Conservation (phyloP, 352 stramenopile species). For the Phytopythium ostracodes region DNA sequence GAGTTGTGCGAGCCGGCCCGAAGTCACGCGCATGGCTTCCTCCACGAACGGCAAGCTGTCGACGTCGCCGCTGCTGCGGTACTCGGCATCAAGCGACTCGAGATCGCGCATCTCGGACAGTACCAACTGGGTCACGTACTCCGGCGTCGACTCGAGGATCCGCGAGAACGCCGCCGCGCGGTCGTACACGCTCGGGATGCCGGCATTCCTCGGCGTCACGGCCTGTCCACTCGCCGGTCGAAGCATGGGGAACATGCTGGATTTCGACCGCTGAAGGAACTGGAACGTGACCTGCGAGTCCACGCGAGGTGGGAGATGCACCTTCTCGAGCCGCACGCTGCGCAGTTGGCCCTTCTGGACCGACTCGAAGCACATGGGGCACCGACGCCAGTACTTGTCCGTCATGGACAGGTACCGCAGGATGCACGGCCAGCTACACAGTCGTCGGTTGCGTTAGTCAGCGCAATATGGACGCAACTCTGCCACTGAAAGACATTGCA, state of each 20-base stretch:
- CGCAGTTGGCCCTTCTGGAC: slow-evolving; percentile 79
- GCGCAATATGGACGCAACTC: neutral
- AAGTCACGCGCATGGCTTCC: slow-evolving; percentile 73
- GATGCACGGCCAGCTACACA: slow-evolving; percentile 74
- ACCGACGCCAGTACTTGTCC: slow-evolving; percentile 86
- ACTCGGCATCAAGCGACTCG: slow-evolving; percentile 64
- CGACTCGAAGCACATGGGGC: slow-evolving; percentile 85
- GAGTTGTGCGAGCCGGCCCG: slow-evolving; percentile 43
- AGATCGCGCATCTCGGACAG: slow-evolving; percentile 66
- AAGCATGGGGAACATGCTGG: slow-evolving; percentile 66
- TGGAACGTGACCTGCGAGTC: slow-evolving; percentile 56
- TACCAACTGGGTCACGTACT: slow-evolving; percentile 61
- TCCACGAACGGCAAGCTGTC: slow-evolving; percentile 77
- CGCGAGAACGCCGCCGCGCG: slow-evolving; percentile 59
- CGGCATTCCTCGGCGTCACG: slow-evolving; percentile 22
- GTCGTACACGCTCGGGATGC: slow-evolving; percentile 67
- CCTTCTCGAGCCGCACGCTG: slow-evolving; percentile 59
- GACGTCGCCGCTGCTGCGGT: slow-evolving; percentile 62
- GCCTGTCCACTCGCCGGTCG: slow-evolving; percentile 9
- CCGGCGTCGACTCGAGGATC: slow-evolving; percentile 64
- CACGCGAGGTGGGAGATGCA: slow-evolving; percentile 56
- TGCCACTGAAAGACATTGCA: neutral
- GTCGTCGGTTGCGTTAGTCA: neutral
- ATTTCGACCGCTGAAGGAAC: slow-evolving; percentile 66
- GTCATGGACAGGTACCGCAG: slow-evolving; percentile 77